Evolutionary conservation across 2,329 filamentous ascomycete genomes (phyloP), one percentile per base, ranked within the genome.

Genomic region (Alternaria burnsii): DNA sequence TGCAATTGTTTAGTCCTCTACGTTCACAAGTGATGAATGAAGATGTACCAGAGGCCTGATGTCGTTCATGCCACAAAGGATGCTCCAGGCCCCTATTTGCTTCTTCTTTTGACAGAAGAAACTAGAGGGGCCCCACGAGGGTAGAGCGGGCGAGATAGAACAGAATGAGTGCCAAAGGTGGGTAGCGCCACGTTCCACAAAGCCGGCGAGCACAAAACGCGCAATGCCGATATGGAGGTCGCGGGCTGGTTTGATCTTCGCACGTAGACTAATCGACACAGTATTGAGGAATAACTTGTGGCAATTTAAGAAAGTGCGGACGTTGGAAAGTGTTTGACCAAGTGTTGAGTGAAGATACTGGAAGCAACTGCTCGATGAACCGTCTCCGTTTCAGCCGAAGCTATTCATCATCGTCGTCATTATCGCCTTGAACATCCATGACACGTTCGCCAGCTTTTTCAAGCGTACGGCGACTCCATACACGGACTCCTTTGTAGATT

Each of bases 261-360:
- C 93, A 96, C 91, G 89, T 91, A 76, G 93, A 97, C 93, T 95
- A 89, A 94, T 95, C 89, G 90, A 89, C 92, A 93, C 88, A 87
- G 88, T 89, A 94, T 87, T 87, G 91, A 86, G 64, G 64, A 73
- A 68, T 68, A 72, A 73, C 82, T 88, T 86, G 87, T 93, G 92
- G 87, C 92, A 97, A 95, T 93, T 97, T 91, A 97, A 97, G 90
- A 91, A 91, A 90, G 91, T 94, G 93, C 93, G 91, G 78, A 66
- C 55, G 42, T 40, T 52, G 26, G 40, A 40, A 59, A 42, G 16
- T 26, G 4, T 22, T 20, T 24, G 26, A 41, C 24, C 24, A 28
- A 52, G 11, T n/a, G n/a, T 40, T 41, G 22, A 52, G 50, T 30
- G 50, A n/a, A 41, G 12, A 14, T 42, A 38, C 34, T 20, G 41